Conservation (phyloP, 371 early-diverging fungal genomes). For the Actinomortierella ambigua region DNA sequence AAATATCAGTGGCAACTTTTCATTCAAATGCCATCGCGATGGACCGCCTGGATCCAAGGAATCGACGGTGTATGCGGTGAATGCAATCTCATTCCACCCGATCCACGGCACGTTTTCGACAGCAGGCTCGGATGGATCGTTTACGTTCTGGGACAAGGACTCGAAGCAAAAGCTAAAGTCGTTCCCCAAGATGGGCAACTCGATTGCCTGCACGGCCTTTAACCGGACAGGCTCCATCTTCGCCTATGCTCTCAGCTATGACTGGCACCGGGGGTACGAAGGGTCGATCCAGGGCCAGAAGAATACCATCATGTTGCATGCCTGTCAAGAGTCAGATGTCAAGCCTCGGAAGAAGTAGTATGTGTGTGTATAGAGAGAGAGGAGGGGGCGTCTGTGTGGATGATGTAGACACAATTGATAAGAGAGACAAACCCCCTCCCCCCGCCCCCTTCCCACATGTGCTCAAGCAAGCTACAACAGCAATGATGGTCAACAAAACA, state of each 20-base stretch:
- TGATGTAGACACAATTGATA: too few relatives aligned
- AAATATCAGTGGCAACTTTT: conserved; percentile 72
- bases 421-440: too few relatives aligned
- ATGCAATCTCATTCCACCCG: conserved; percentile 88
- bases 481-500: too few relatives aligned
- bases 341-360: conserved; percentile 53
- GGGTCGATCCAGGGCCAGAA: conserved; percentile 19
- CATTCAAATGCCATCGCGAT: conserved; percentile 95
- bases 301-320: conserved; percentile 54
- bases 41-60: conserved; percentile 55
- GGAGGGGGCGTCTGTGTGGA: too few relatives aligned
- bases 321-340: conserved; percentile 55
- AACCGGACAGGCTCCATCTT: conserved; percentile 89
- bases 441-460: too few relatives aligned
- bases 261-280: conserved; percentile 90
- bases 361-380: not conserved
- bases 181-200: conserved; percentile 60
- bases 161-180: conserved; percentile 85
- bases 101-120: conserved; percentile 90
- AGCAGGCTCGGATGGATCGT: conserved; percentile 91
- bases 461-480: too few relatives aligned
- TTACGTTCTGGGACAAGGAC: conserved; percentile 96
- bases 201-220: conserved; percentile 84
- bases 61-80: conserved; percentile 78
- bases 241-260: conserved; percentile 95